Percentiles rank a stretch among this genome's conserved stretches.
phyloP scores from a whole-genome alignment of 106 monocot species.

The Agapanthus africanus region DNA sequence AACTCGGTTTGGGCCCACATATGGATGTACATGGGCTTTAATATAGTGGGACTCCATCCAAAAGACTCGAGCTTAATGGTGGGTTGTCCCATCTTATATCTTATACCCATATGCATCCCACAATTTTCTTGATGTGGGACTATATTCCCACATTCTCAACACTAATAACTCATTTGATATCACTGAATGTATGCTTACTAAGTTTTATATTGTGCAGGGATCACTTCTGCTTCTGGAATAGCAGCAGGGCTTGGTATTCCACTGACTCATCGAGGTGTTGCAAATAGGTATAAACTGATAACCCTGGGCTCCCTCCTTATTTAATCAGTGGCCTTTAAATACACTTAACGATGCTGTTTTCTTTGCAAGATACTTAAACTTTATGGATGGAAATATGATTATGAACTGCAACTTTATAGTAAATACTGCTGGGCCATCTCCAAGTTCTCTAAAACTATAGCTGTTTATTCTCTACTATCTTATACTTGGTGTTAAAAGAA shows the following conservation, averaged over 20 bases:
- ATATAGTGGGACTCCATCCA: too few species aligned
- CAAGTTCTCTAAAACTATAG: neutral
- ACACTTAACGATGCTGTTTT: neutral
- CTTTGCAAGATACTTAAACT: neutral
- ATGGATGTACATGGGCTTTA: too few species aligned
- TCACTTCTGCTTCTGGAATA: conserved; percentile 97
- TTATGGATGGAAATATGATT: neutral
- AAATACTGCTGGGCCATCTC: neutral
- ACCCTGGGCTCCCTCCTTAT: neutral
- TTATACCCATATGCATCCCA: too few species aligned
- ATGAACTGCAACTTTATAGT: too few species aligned
- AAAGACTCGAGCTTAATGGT: too few species aligned
- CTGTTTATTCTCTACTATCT: neutral
- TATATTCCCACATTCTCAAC: too few species aligned
- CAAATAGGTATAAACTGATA: conserved; percentile 59
- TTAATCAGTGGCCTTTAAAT: neutral
- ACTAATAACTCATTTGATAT: too few species aligned
- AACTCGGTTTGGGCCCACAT: too few species aligned
- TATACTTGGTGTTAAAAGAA: neutral
- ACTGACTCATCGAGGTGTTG: conserved; percentile 89
- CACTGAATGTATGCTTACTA: too few species aligned
- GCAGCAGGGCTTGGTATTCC: conserved; percentile 97
- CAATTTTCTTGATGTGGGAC: too few species aligned
- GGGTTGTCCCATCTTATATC: too few species aligned
- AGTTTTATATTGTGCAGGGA: conserved; percentile 41